These are phyloP conservation scores for Aspergillus sp. DNA, from an alignment of 2,329 filamentous ascomycete species.

Conservation along the genomic window DNA sequence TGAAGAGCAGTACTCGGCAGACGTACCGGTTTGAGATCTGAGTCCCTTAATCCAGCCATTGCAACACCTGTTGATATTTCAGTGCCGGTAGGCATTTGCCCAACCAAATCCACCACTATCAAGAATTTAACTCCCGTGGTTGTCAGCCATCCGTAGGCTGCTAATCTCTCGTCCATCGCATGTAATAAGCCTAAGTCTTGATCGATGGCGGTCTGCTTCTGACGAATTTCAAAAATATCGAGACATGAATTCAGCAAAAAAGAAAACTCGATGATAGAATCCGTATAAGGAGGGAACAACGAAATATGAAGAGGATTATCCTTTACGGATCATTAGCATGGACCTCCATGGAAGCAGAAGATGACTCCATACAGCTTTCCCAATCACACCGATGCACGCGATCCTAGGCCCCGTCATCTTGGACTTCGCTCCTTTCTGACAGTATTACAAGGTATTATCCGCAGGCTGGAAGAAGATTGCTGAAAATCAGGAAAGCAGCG, in stretches of 20 bases:
- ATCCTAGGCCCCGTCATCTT: slow-evolving; percentile 60
- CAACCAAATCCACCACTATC: slow-evolving; percentile 83
- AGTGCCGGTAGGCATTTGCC: slow-evolving; percentile 39
- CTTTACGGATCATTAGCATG: slow-evolving; percentile 40
- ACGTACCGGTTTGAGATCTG: slow-evolving; percentile 74
- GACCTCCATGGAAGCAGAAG: neutral
- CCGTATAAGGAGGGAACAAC: slow-evolving; percentile 69
- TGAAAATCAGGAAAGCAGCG: too few relatives aligned
- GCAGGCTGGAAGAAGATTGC: too few relatives aligned
- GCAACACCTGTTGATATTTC: slow-evolving; percentile 26
- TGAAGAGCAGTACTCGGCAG: slow-evolving; percentile 3
- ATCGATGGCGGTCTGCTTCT: slow-evolving; percentile 62
- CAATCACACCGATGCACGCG: slow-evolving; percentile 87
- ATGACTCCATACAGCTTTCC: slow-evolving; percentile 63
- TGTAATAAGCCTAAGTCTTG: slow-evolving; percentile 89
- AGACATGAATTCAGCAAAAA: slow-evolving; percentile 48
- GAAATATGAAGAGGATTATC: slow-evolving; percentile 94
- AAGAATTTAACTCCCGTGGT: slow-evolving; percentile 92
- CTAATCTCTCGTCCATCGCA: slow-evolving; percentile 84
- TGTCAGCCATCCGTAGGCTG: slow-evolving; percentile 91
- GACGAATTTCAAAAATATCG: slow-evolving; percentile 84
- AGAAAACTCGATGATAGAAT: slow-evolving; percentile 67
- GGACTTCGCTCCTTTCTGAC: too few relatives aligned
- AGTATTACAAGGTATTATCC: too few relatives aligned
- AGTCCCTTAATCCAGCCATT: slow-evolving; percentile 65